Evolutionary conservation across 1,284 basidiomycete species (phyloP), one percentile per base, ranked within the genome.

Genomic region (Ceratobasidium sp.): DNA sequence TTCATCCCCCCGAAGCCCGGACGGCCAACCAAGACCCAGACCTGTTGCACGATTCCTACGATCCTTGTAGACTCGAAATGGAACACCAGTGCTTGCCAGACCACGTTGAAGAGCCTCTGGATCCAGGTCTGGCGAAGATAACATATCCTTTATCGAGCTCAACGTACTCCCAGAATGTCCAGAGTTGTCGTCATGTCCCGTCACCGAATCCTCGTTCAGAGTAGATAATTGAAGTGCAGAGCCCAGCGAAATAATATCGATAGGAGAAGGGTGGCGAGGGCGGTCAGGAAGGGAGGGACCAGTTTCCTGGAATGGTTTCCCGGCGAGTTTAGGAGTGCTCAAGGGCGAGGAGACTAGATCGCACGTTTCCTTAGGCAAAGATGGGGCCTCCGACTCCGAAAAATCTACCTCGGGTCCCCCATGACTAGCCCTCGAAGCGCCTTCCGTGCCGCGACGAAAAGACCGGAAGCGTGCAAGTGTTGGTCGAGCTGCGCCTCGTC

Each of bases 181-280:
- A 41, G 36, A n/a, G n/a, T n/a, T 11, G 36, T 11, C 36, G 11
- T 11, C 11, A 41, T 41, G 11, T 4, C 36, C 36, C 11, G 36
- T 41, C 36, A 11, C 36, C 11, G 11, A 41, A 41, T 41, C 36
- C 11, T 41, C 36, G 36, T 41, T 41, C 36, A 4, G 36, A 41
- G 4, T 41, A 11, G 11, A 41, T 11, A 41, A 41, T 41, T 11
- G 36, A 41, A 41, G 11, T 11, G 36, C 36, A 41, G 36, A 41
- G 36, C 11, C 36, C 6, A 41, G 11, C 11, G 36, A 41, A 41
- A 4, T 5, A 14, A 48, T 11, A 1, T 63, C 60, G 24, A 48
- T 27, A 2, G 65, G 65, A 1, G 51, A 51, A 24, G 65, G 65
- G 24, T 67, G 65, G 29, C 31, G 65, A 44, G 65, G 65, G 19